Percentiles rank a stretch among this genome's conserved stretches.
phyloP scores from a whole-genome alignment of 148 eudicot species.

The Fagopyrum esculentum region DNA sequence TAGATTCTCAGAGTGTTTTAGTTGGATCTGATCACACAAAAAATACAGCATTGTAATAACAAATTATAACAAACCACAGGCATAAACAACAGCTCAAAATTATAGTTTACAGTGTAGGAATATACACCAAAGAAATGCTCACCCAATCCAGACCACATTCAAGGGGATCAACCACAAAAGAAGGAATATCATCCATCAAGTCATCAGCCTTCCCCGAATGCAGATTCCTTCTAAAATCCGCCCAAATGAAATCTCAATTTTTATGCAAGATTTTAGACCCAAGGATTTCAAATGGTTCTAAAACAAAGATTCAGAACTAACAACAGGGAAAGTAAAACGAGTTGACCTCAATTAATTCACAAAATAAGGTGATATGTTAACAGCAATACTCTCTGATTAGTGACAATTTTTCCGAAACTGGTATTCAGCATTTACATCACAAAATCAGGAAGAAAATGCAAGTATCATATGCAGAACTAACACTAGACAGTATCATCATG shows the following conservation, averaged over 20 bases:
- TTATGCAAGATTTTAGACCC: no score
- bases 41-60: no score
- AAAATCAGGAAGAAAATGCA: neutral
- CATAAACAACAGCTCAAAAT: no score
- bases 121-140: conserved; percentile 21
- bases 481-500: neutral
- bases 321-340: neutral
- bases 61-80: no score
- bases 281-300: neutral
- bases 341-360: no score
- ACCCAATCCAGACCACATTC: conserved; percentile 89
- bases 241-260: no score
- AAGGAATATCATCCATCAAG: conserved; percentile 90
- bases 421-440: no score
- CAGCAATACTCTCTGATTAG: no score
- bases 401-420: no score
- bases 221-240: conserved; percentile 73
- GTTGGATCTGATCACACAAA: no score
- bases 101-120: no score
- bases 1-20: neutral
- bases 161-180: conserved; percentile 84
- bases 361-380: no score
- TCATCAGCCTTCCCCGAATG: conserved; percentile 85
- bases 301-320: neutral
- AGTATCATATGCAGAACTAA: neutral